Evolutionary conservation across 371 early-diverging fungal species (phyloP), one percentile per base, ranked within the genome.

Genomic region (Lichtheimia hyalospora): DNA sequence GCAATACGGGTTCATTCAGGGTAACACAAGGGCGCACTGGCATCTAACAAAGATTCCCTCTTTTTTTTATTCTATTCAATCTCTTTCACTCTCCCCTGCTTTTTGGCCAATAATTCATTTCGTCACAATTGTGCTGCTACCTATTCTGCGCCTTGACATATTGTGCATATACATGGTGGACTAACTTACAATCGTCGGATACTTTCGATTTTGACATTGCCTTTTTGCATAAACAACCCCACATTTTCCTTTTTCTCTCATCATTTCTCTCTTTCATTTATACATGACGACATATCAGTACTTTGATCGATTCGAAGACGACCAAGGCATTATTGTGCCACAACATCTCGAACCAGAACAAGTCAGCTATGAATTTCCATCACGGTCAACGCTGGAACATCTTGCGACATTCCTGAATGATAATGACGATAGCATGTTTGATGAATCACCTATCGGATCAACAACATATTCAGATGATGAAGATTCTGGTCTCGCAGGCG

Each of bases 291-390:
- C 53, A 53, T 27, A 14, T 12, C 53, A 25, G 53, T 20, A 25
- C 53, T 16, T 20, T 34, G 34, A 24, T 53, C 53, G 20, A 39
- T 53, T 25, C 16, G 21, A 46, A 18, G 21, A 21, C 46, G 48
- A 39, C 39, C 21, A 62, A 16, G 60, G 60, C 16, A 57, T 69
- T 27, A 69, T 67, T 49, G 60, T 77, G 18, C 65, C 77, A 51
- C 77, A 77, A 54, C 61, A 74, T 39, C 67, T 77, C 14, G 70
- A 63, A 21, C 68, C 72, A 40, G 77, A 77, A 62, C 64, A 66
- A 60, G 63, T 56, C 44, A 51, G 60, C 25, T 77, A 74, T 57
- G 78, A 77, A 56, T 77, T 77, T 48, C 78, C 78, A 34, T 73
- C 74, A 4, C 64, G 61, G 58, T 72, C 73, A 21, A 68, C 62